Base-by-base conservation (phyloP, 1,139 yeast species). In the Blastobotrys malaysiensis region DNA sequence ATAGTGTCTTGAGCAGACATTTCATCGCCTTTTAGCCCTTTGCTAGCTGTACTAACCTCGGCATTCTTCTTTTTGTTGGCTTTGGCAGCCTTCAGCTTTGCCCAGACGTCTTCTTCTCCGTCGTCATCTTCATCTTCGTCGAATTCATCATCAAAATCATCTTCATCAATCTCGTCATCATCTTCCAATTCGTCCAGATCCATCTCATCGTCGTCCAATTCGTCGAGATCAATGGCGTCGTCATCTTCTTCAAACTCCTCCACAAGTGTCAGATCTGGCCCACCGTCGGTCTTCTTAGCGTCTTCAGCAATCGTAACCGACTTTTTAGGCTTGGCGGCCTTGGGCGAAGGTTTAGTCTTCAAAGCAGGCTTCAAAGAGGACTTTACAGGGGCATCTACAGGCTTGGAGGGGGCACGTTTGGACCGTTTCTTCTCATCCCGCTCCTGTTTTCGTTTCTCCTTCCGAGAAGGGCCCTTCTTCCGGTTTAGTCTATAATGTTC, bases 361-460 rank as follows among this genome's bases (percentile, higher is more conserved):
- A 50, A 48, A 55, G 47, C 55, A 47, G 11, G 50, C 55, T 13
- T 52, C 50, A 43, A 39, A 50, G 24, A 36, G 14, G 5, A 21
- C 19, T 49, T 47, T 21, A 46, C 43, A 11, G 24, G 45, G 14
- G 5, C 45, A 16, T 49, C 49, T 21, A 46, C 43, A 11, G 48
- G 22, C 51, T 68, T 63, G 45, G 67, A 61, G 22, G 64, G 64
- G 2, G 65, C 62, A 39, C 62, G 45, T 13, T 19, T 43, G 22
- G 45, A 11, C 53, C 75, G 79, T 63, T 79, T 83, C 73, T 82
- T 84, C 6, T 65, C 58, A 48, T 69, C 66, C 54, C 87, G 74
- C 57, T 82, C 83, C 57, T 77, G 78, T 61, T 81, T 83, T 62
- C 89, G 73, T 63, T 70, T 73, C 43, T 83, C 86, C 61, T 83